Evolutionary conservation across 2,329 filamentous ascomycete genomes (phyloP).

Genomic region (Cordyceps tenuipes): DNA sequence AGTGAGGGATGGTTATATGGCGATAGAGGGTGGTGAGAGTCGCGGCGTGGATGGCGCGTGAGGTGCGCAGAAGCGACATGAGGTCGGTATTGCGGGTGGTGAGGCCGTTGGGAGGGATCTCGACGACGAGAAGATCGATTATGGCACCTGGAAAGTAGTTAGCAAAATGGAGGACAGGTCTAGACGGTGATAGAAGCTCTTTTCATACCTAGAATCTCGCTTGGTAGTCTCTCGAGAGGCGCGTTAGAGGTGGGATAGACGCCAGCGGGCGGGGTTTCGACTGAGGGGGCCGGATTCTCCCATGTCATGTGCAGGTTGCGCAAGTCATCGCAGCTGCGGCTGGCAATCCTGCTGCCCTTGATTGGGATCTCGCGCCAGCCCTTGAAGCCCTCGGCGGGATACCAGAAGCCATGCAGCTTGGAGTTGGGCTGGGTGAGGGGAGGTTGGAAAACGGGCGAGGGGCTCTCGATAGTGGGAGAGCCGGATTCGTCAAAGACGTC

Average conservation of each 20-base stretch:
- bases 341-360: conserved; percentile 45
- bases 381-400: conserved; percentile 48
- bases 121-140: conserved; percentile 64
- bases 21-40: conserved; percentile 69
- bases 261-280: conserved; percentile 23
- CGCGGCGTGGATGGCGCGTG: conserved; percentile 62
- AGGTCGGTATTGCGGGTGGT: conserved; percentile 70
- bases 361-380: conserved; percentile 57
- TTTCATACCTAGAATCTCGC: conserved; percentile 58
- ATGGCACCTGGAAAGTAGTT: conserved; percentile 49
- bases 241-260: conserved; percentile 38
- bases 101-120: conserved; percentile 64
- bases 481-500: conserved; percentile 42
- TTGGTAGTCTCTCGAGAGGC: conserved; percentile 58
- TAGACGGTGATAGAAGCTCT: background rate
- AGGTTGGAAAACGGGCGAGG: conserved; percentile 38
- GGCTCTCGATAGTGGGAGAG: conserved; percentile 29
- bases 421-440: conserved; percentile 48
- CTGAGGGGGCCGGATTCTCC: conserved; percentile 33
- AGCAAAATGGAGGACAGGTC: background rate
- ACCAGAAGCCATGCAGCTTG: conserved; percentile 50
- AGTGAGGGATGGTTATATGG: conserved; percentile 76
- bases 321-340: conserved; percentile 54
- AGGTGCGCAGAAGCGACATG: conserved; percentile 68
- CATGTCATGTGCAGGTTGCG: conserved; percentile 47